These are phyloP conservation scores for Effrenium voratum DNA, from an alignment of 73 alveolate species.

Conservation along the genomic window DNA sequence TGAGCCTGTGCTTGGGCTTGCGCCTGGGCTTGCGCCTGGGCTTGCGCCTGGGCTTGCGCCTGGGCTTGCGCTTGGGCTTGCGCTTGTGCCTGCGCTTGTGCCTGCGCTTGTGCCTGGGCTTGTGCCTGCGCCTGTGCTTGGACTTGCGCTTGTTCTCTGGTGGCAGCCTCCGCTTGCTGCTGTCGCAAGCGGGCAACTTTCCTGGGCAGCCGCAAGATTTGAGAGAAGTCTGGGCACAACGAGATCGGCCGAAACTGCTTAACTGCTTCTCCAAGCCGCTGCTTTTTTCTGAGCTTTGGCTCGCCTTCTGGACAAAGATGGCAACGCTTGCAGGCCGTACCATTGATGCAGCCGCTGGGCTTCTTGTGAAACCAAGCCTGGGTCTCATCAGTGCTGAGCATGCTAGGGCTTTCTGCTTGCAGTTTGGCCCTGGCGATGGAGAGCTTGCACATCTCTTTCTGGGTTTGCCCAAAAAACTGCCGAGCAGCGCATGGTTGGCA, in stretches of 20 bases:
- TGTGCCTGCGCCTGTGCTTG: constrained; percentile 39
- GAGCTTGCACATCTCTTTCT: background rate
- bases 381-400: background rate
- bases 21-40: constrained; percentile 48
- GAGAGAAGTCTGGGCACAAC: background rate
- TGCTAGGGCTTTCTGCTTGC: background rate
- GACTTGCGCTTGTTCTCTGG: constrained; percentile 45
- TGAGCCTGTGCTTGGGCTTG: constrained; percentile 40
- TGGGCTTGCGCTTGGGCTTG: constrained; percentile 45
- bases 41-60: constrained; percentile 34
- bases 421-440: background rate
- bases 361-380: constrained; percentile 89
- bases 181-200: constrained; percentile 82
- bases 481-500: constrained; percentile 64
- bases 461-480: background rate
- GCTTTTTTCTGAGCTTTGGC: constrained; percentile 65
- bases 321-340: constrained; percentile 66
- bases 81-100: constrained; percentile 26
- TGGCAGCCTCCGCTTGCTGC: constrained; percentile 80
- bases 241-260: background rate
- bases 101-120: constrained; percentile 41
- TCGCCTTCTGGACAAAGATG: constrained; percentile 89
- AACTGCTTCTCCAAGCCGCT: constrained; percentile 8
- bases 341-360: constrained; percentile 83
- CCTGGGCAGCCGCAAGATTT: background rate